Conservation (phyloP, 2,329 filamentous ascomycete genomes). For the Diaporthe capsici region DNA sequence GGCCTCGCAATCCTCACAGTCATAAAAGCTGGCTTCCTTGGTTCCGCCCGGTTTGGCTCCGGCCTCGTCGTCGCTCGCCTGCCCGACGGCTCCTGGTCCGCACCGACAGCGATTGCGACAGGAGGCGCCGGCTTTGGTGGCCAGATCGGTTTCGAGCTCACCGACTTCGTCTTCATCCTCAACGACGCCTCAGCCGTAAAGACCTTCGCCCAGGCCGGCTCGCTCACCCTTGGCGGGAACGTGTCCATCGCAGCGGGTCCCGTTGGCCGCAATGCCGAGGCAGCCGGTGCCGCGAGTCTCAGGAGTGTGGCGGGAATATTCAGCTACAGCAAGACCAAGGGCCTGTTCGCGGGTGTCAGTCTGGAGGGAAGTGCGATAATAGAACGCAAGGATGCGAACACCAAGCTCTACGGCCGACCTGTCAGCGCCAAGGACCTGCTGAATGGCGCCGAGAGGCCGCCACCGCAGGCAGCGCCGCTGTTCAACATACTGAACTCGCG, state of each 20-base stretch:
- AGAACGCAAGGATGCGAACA: conserved; percentile 95
- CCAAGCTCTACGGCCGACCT: conserved; percentile 91
- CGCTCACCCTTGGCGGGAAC: conserved; percentile 93
- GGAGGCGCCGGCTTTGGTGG: conserved; percentile 87
- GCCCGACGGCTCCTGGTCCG: conserved; percentile 83
- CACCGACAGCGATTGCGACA: conserved; percentile 84
- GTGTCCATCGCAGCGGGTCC: conserved; percentile 96
- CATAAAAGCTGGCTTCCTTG: conserved; percentile 88
- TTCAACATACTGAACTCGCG: conserved; percentile 88
- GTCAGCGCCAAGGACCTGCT: conserved; percentile 88
- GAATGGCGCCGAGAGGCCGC: conserved; percentile 81
- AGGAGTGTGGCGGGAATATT: conserved; percentile 93
- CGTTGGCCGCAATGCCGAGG: conserved; percentile 94
- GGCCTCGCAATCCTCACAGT: conserved; percentile 89
- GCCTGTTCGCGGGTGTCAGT: conserved; percentile 94
- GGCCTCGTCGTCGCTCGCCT: conserved; percentile 86
- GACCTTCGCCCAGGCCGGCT: conserved; percentile 93
- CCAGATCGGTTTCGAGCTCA: conserved; percentile 89
- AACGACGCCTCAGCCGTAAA: conserved; percentile 92
- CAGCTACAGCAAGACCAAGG: conserved; percentile 98
- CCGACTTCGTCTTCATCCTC: conserved; percentile 97
- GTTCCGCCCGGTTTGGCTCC: conserved; percentile 84
- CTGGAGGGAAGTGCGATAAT: conserved; percentile 94
- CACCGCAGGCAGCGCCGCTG: conserved; percentile 85
- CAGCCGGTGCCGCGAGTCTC: conserved; percentile 91